Evolutionary conservation across 2,329 filamentous ascomycete genomes (phyloP).

Genomic region (Knoxdaviesia proteae): DNA sequence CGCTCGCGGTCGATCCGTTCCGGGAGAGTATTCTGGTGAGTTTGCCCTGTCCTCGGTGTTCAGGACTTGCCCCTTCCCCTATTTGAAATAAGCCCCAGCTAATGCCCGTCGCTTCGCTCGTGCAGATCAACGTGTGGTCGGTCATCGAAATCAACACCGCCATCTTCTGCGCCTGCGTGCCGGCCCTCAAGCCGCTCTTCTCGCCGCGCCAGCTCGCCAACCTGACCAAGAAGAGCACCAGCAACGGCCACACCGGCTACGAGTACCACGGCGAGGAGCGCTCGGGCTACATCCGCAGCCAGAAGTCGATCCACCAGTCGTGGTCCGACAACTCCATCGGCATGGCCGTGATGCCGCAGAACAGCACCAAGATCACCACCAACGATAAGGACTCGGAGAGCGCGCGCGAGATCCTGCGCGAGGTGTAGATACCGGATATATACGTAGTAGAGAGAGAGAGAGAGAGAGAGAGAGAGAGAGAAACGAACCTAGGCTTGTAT

Average conservation of each 20-base stretch:
- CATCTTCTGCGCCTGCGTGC: conserved; percentile 26
- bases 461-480: too few relatives aligned
- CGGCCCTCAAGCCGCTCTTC: conserved; percentile 27
- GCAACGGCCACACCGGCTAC: conserved; percentile 1
- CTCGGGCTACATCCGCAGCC: conserved; percentile 2
- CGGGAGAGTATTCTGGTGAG: conserved; percentile 5
- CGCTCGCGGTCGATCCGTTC: conserved; percentile 15
- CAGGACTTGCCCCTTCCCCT: too few relatives aligned
- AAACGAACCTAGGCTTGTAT: too few relatives aligned
- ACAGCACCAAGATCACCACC: too few relatives aligned
- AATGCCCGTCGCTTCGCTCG: background rate
- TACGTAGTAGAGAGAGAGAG: too few relatives aligned
- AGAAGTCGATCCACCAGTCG: conserved; percentile 2
- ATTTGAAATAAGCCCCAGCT: background rate
- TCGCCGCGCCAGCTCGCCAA: conserved; percentile 11
- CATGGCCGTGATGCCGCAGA: too few relatives aligned
- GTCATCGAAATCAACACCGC: conserved; percentile 26
- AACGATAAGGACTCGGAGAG: too few relatives aligned
- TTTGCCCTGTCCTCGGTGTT: background rate
- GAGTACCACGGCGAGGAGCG: background rate
- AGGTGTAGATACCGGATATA: too few relatives aligned
- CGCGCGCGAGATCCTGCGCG: too few relatives aligned
- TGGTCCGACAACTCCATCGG: background rate
- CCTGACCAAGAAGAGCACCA: background rate
- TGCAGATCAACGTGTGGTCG: conserved; percentile 19